Conservation (phyloP, 208 protist genomes). For the Crithidia expoeki region DNA sequence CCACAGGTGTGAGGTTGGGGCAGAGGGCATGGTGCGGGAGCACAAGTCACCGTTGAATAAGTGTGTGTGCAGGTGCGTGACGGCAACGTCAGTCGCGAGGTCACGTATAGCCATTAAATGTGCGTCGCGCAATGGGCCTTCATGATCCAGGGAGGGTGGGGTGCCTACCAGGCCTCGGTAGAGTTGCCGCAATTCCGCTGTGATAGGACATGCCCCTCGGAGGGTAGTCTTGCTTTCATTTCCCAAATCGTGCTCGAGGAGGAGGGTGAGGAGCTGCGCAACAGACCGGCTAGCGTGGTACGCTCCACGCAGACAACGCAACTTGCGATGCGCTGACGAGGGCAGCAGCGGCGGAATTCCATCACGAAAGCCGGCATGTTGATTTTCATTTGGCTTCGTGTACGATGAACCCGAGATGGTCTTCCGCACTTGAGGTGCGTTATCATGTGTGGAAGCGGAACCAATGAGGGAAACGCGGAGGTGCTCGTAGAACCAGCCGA, state of each 20-base stretch:
- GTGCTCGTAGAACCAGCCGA: too few species aligned
- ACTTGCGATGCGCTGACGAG: background rate
- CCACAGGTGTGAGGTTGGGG: conserved; percentile 7
- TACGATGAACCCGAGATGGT: background rate
- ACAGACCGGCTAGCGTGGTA: conserved; percentile 38
- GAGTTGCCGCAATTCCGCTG: background rate
- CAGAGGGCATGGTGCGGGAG: background rate
- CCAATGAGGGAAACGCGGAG: too few species aligned
- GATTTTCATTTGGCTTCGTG: background rate
- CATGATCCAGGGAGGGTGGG: conserved; percentile 11
- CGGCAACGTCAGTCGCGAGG: conserved; percentile 10
- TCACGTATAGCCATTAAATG: conserved; percentile 12
- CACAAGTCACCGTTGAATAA: conserved; percentile 10
- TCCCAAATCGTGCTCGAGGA: background rate
- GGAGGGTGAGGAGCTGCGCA: conserved; percentile 25
- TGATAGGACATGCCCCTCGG: background rate
- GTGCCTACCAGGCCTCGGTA: conserved; percentile 1
- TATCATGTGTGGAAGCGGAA: background rate
- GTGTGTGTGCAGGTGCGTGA: conserved; percentile 5
- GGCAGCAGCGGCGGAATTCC: background rate
- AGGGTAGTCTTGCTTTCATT: background rate
- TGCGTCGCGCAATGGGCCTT: conserved; percentile 14
- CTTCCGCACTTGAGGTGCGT: background rate
- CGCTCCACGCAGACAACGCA: conserved; percentile 23
- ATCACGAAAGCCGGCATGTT: too few species aligned